A percentile compares a stretch with the other conserved stretches of the same genome.
Evolutionary conservation across 139 green algal genomes (phyloP).

Genomic region (Coelastrella sp.): DNA sequence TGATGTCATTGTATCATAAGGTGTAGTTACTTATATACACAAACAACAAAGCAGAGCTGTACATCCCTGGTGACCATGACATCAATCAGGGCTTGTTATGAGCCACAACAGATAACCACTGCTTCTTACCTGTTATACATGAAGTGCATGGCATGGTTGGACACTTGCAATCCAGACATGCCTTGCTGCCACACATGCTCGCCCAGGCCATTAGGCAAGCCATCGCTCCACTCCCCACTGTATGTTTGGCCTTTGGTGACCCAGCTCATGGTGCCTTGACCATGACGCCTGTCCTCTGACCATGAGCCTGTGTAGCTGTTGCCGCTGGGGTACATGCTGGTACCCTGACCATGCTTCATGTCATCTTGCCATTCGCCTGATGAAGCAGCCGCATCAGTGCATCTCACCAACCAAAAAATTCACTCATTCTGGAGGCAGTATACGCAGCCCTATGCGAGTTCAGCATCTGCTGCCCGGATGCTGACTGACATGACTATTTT

Average conservation of each 20-base stretch:
- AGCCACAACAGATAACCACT: conserved; percentile 59
- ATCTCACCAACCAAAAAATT: too few relatives aligned
- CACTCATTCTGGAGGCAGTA: too few relatives aligned
- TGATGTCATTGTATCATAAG: too few relatives aligned
- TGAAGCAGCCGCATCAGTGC: too few relatives aligned
- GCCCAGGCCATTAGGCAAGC: conserved; percentile 70
- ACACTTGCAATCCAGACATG: conserved; percentile 4
- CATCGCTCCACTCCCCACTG: conserved; percentile 67
- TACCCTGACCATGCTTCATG: conserved; percentile 72
- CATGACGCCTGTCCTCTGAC: conserved; percentile 63
- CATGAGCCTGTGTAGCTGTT: conserved; percentile 74
- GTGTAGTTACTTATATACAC: too few relatives aligned
- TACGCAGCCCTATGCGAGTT: too few relatives aligned
- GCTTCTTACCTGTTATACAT: conserved; percentile 76
- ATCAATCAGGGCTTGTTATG: too few relatives aligned
- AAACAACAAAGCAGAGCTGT: too few relatives aligned
- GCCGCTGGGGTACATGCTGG: conserved; percentile 71
- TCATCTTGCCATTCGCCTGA: conserved; percentile 73
- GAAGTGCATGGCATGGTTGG: conserved; percentile 70
- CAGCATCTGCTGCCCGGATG: too few relatives aligned
- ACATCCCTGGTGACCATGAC: too few relatives aligned
- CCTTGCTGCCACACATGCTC: conserved; percentile 72
- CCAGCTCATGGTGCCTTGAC: conserved; percentile 70
- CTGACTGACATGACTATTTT: too few relatives aligned
- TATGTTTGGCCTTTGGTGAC: conserved; percentile 63